Evolutionary conservation across 805 yeast species (phyloP), one percentile per base, ranked within the genome.

Genomic region (Millerozyma miso): DNA sequence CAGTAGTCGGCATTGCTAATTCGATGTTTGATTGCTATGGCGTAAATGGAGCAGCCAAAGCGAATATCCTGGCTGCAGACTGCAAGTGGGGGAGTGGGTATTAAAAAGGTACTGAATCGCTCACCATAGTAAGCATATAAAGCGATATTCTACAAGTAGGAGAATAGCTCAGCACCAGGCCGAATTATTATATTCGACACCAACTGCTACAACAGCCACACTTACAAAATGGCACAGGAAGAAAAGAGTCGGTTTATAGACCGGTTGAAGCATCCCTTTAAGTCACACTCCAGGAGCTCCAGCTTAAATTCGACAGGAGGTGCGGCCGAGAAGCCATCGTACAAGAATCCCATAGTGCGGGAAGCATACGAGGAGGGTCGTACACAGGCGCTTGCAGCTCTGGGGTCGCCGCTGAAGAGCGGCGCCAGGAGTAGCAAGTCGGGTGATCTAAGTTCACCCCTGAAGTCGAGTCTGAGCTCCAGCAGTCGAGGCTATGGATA

Each of bases 261-360:
- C 41, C 58, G 58, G 40, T 47, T 59, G 37, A 55, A 48, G 35
- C 52, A 58, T 31, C 60, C 61, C 10, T 59, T 59, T 47, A 50
- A 43, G 19, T 42, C 44, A 14, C 42, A 42, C 33, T 47, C 42
- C 13, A 34, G 37, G 13, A 18, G 16, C 2, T 32, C 37, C 17
- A 37, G 39, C 16, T 14, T 29, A 2, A 26, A 17, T 16, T 37
- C 39, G 31, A 32, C 14, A 8, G 29, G 29, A 23, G 10, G 10
- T 7, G 29, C 6, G 10, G 10, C 10, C 10, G 29, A 23, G 29
- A 10, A 23, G 29, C 10, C 29, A 10, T 23, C 29, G 10, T 23
- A 7, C 29, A 23, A 23, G 10, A 6, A 23, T 10, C 29, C 29
- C 10, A 10, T 23, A 7, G 29, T 23, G 6, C 6, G 10, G 29